Base-by-base conservation (phyloP, 1,139 yeast species). In the Candida dubliniensis region DNA sequence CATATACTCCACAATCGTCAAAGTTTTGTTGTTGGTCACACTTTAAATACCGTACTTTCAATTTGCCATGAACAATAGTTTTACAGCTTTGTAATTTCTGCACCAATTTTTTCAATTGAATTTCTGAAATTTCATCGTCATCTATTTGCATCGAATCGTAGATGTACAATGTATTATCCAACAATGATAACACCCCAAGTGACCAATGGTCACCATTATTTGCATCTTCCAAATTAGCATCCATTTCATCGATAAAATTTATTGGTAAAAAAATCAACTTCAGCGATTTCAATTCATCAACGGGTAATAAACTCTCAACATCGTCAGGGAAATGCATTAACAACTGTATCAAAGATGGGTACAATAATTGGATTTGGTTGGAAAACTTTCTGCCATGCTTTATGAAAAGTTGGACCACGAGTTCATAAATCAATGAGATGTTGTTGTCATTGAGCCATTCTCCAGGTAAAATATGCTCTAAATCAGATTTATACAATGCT, bases 391-490 rank as follows among this genome's bases (percentile, higher is more conserved):
- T 15, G 7, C 36, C 36, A 2, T 43, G 35, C 44, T 51, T 45
- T 15, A 55, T 44, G 38, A 53, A 63, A 23, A 51, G 53, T 42
- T 53, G 60, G 33, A 41, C 51, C 37, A 87, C 61, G 49, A 76
- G 71, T 57, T 84, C 90, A 59, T 74, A 85, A 23, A 83, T 63
- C 47, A 85, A 77, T 1, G 87, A 69, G 32, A 87, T 76, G 50
- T 83, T 80, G 55, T 83, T 84, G 56, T 86, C 95, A 54, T 82
- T 83, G 29, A 87, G 64, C 95, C 95, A 86, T 56, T 83, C 85
- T 27, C 79, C 86, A 0, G 77, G 76, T 25, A 69, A 47, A 0
- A 72, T 51, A 45, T 64, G 71, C 29, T 61, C 64, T 33, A 69
- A 47, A 49, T 73, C 78, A 0, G 71, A 63, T 35, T 60, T 57